Evolutionary conservation across 179 eudicot species (phyloP).

Genomic region (Silene noctiflora): DNA sequence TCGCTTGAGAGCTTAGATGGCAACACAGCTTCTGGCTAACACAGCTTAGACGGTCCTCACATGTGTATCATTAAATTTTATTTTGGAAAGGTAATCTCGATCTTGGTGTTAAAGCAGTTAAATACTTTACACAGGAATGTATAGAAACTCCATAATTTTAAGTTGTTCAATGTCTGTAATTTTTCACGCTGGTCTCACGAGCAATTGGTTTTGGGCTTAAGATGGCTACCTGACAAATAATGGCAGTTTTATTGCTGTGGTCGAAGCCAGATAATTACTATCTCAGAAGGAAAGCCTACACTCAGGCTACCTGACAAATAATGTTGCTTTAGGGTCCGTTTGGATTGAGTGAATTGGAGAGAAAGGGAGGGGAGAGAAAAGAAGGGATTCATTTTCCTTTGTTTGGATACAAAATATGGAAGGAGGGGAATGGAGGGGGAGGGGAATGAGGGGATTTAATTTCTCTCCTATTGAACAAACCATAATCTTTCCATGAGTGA

Average conservation of each 20-base stretch:
- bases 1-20: conserved; percentile 18
- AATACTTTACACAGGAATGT: conserved; percentile 4
- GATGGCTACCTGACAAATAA: not conserved
- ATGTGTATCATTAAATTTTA: not conserved
- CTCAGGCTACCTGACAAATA: no score
- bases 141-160: not conserved
- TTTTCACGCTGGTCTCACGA: not conserved
- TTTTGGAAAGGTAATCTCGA: not conserved
- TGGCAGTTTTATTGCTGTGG: not conserved
- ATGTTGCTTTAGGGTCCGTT: no score
- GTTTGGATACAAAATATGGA: no score
- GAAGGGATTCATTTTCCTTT: no score
- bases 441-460: no score
- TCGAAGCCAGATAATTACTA: not conserved
- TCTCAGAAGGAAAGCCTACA: not conserved
- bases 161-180: conserved; percentile 3
- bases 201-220: not conserved
- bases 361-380: no score
- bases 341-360: no score
- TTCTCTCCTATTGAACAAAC: no score
- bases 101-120: not conserved
- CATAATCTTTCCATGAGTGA: no score
- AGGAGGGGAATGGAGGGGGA: no score
- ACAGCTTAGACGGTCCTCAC: not conserved
- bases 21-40: not conserved